Evolutionary conservation across 306 rosid genomes (phyloP), one percentile per base, ranked within the genome.

Genomic region (Fragaria iinumae): DNA sequence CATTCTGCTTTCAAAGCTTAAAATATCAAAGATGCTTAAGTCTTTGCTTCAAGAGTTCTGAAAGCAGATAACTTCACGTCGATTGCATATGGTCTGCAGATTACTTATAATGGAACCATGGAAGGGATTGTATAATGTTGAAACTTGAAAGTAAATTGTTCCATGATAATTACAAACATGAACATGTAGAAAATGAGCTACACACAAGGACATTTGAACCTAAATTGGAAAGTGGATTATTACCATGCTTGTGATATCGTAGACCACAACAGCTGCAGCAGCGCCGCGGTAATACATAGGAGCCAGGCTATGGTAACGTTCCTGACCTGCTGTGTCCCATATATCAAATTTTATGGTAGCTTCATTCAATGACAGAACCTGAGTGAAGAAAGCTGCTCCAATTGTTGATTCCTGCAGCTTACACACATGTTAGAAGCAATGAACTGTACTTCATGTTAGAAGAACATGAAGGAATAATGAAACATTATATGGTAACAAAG

Each of bases 201-300:
- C 20, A n/a, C 0, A 57, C 17, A 12, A 18, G 38, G 4, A 34
- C 7, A 60, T 34, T 12, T 20, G 44, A 16, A 69, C 48, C 14
- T 13, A 13, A 21, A 32, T 16, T 25, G 16, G 52, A 17, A 6
- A 43, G 34, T 64, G 4, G 0, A 47, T 20, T 0, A 0, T 66
- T 71, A 86, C 87, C 87, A 78, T 83, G 85, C 85, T 87, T 73
- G 97, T 87, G 76, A 90, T 83, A 79, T 93, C 97, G 47, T 93
- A 93, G 1, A 93, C 92, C 69, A 93, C 90, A 20, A 93, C 86
- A 10, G 97, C 92, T 4, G 97, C 93, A 34, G 97, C 96, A 13
- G 97, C 96, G 49, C 97, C 97, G 0, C 97, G 93, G 76, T 93
- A 93, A 70, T 93, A 93, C 97, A 93, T 93, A n/a, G 97, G 97